These are phyloP conservation scores for Penicillium paxilli DNA, from an alignment of 495 filamentous ascomycete genomes.

Conservation along the genomic window DNA sequence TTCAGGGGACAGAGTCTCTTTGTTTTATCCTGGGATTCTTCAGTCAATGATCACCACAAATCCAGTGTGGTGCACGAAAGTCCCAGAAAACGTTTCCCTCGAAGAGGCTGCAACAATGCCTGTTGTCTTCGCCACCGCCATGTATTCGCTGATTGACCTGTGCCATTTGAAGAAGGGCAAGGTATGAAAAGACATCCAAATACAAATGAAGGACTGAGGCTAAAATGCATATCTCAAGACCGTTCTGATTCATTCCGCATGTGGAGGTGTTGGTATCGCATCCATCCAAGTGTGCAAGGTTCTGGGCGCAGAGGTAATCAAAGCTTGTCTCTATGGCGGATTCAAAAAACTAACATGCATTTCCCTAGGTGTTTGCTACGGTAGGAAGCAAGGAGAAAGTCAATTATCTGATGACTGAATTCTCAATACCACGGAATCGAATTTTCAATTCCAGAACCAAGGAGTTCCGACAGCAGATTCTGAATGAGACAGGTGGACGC, in stretches of 20 bases:
- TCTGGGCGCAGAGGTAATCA: slow-evolving; percentile 16
- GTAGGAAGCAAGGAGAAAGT: slow-evolving; percentile 46
- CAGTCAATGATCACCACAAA: neutral
- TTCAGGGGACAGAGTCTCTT: neutral
- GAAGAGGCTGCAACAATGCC: neutral
- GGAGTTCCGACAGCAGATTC: slow-evolving; percentile 11
- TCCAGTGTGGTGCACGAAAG: neutral
- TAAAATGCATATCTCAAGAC: too few relatives aligned
- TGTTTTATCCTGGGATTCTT: neutral
- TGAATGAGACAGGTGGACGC: slow-evolving; percentile 15
- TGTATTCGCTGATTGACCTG: neutral
- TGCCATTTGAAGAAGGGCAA: neutral
- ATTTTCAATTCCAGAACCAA: slow-evolving; percentile 23
- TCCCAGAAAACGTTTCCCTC: neutral
- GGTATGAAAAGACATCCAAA: too few relatives aligned
- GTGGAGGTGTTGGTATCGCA: slow-evolving; percentile 21
- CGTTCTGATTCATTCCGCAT: slow-evolving; percentile 29
- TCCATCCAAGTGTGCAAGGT: slow-evolving; percentile 21
- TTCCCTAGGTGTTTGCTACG: slow-evolving; percentile 33
- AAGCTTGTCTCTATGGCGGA: neutral
- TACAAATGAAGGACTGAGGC: too few relatives aligned
- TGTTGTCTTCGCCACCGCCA: neutral
- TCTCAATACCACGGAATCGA: slow-evolving; percentile 21
- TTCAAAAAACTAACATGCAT: too few relatives aligned
- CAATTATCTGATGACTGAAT: slow-evolving; percentile 26